Base-by-base conservation (phyloP, 1,284 basidiomycete species). In the Sphaerobolus stellatus region DNA sequence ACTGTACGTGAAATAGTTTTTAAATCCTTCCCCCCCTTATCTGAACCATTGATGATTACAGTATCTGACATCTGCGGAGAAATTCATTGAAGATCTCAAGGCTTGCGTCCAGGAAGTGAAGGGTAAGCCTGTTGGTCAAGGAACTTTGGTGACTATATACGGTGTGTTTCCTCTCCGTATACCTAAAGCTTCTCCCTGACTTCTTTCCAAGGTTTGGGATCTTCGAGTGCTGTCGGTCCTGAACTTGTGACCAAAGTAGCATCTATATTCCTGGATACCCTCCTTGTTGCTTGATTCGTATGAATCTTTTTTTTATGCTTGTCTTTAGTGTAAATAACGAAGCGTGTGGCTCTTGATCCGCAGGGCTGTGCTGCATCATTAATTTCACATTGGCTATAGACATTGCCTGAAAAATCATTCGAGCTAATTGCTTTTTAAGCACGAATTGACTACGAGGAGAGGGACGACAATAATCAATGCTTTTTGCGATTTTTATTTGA, bases 211-310 rank as follows among this genome's bases (percentile, higher is more conserved):
- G 95, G 95, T 56, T 75, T 98, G 13, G 94, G 95, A 18, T 83
- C 86, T 45, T 92, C 89, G 51, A 96, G 89, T 58, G 84, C 87
- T 3, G 88, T 93, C 8, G 96, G 95, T 3, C 90, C 92, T 2
- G 81, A 83, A n/a, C 84, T 99, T 68, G 88, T 98, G 9, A 84
- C 83, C n/a, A 80, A 92, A 65, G 69, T 98, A 51, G 91, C 92
- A 4, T 81, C 83, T 30, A 80, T 84, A 20, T 94, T 92, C 74
- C 72, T 95, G 64, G 92, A 94, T 68, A 78, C 88, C 38, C 63
- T 94, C 63, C 94, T 93, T 74, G 87, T 90, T 72, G 88, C 88
- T 18, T 90, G 45, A 59, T 38, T 27, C 9, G 27, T n/a, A n/a
- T 27, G 20, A 25, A 34, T 18, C 18, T 34, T 11, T 34, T 34